Percentiles rank a stretch among this genome's conserved stretches.
Conservation (phyloP, 345 rosid genomes). For the Moricandia arvensis region DNA sequence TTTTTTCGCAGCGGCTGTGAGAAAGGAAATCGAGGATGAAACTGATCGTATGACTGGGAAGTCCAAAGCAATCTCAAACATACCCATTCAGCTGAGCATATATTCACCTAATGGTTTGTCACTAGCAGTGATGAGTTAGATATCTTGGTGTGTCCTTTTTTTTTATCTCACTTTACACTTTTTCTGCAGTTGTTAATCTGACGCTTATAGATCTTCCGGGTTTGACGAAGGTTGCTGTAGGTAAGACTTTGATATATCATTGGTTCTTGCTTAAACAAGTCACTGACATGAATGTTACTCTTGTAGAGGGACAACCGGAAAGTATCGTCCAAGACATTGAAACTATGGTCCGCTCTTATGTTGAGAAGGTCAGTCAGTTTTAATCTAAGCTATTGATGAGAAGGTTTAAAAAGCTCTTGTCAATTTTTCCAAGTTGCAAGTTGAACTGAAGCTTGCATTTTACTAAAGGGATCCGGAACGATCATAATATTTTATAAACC, state of each 20-base stretch:
- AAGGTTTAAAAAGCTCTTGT: neutral
- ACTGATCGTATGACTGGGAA: slow-evolving; percentile 70
- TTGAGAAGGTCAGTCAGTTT: slow-evolving; percentile 82
- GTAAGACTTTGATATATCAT: slow-evolving; percentile 46
- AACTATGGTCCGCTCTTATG: slow-evolving; percentile 96
- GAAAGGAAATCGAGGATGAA: slow-evolving; percentile 64
- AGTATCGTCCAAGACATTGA: slow-evolving; percentile 90
- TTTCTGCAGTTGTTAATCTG: slow-evolving; percentile 82
- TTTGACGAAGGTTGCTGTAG: slow-evolving; percentile 98
- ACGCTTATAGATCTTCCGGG: slow-evolving; percentile 99
- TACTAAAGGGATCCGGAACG: slow-evolving; percentile 4
- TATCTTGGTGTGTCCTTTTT: neutral
- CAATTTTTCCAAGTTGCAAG: neutral
- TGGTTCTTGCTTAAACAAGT: slow-evolving; percentile 28
- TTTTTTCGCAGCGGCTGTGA: slow-evolving; percentile 50
- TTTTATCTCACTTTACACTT: slow-evolving; percentile 5
- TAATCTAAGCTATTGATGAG: neutral
- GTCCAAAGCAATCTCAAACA: slow-evolving; percentile 56
- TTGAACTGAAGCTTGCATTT: neutral
- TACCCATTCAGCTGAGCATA: slow-evolving; percentile 66
- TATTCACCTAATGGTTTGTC: slow-evolving; percentile 73
- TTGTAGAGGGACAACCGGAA: slow-evolving; percentile 91
- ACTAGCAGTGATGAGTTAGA: neutral
- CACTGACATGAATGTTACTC: slow-evolving; percentile 23
- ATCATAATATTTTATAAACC: neutral